Evolutionary conservation across 352 stramenopile genomes (phyloP).

Genomic region (Lagenidium giganteum): DNA sequence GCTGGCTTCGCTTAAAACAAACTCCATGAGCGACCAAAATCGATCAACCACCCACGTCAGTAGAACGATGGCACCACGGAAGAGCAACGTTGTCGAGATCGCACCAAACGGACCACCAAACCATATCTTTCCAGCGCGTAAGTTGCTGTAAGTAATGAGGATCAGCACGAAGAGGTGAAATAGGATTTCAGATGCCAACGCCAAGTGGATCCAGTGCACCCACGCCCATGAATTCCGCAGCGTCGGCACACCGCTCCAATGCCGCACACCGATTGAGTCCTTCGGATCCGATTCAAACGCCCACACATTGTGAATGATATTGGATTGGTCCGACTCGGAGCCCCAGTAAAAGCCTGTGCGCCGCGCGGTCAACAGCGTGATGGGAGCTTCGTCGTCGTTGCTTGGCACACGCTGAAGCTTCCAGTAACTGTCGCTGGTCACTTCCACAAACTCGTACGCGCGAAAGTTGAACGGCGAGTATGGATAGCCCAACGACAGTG

Average conservation of each 20-base stretch:
- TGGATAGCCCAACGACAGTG: slow-evolving; percentile 12
- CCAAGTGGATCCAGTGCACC: slow-evolving; percentile 39
- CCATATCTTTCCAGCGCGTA: slow-evolving; percentile 7
- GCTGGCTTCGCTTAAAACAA: slow-evolving; percentile 19
- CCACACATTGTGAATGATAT: slow-evolving; percentile 18
- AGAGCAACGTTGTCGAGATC: slow-evolving; percentile 29
- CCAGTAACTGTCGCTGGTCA: slow-evolving; percentile 10
- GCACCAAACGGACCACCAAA: slow-evolving; percentile 15
- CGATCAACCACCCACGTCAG: slow-evolving; percentile 35
- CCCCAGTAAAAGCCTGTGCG: slow-evolving; percentile 7
- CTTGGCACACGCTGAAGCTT: slow-evolving; percentile 8
- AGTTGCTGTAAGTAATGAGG: slow-evolving; percentile 7
- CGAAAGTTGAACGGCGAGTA: slow-evolving; percentile 6
- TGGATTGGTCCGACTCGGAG: not conserved
- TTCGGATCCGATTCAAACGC: slow-evolving; percentile 12
- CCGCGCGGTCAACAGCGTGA: not conserved
- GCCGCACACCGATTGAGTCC: slow-evolving; percentile 10
- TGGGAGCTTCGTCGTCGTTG: not conserved
- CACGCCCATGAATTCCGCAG: slow-evolving; percentile 43
- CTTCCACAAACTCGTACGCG: not conserved
- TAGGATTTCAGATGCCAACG: slow-evolving; percentile 32
- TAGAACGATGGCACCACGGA: slow-evolving; percentile 26
- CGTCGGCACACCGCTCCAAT: slow-evolving; percentile 21
- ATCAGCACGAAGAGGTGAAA: slow-evolving; percentile 16
- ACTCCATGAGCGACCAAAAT: slow-evolving; percentile 41